Evolutionary conservation across 2,329 filamentous ascomycete genomes (phyloP), one percentile per base, ranked within the genome.

Genomic region (Pseudopithomyces maydicus): DNA sequence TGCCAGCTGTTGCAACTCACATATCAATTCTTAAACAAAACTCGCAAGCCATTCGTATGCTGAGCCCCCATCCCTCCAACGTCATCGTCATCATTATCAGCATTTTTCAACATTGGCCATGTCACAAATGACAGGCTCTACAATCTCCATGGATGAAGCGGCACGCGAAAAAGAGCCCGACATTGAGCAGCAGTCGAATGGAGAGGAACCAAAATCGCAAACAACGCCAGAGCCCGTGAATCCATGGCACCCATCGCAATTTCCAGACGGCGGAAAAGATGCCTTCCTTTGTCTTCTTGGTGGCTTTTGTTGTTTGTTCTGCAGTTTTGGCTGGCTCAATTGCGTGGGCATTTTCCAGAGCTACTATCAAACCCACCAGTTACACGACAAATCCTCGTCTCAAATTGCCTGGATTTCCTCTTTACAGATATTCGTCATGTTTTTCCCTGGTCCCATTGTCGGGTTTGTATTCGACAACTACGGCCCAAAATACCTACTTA

Each of bases 381-480:
- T 83, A 1, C 62, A 48, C 5, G 55, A 73, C 1, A 73, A 79
- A 44, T 73, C 75, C 1, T 58, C 78, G 0, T 76, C 73, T 6
- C 76, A 71, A 6, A 74, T 82, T 19, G 67, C 79, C 6, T 82
- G 80, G 80, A 82, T 81, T 14, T 68, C 78, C 1, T 79, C 79
- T 0, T 63, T 67, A 11, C 70, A 81, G 51, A 72, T 77, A 8
- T 81, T 80, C 58, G 71, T 81, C 63, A 80, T 88, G 78, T 58
- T 58, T 19, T 39, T 68, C 4, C 64, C 82, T 60, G 86, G 87
- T 0, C 85, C 86, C 0, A 64, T 90, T 7, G 81, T 87, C n/a
- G 88, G 88, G 1, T 84, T 83, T 39, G 45, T 88, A 0, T 89
- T 83, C 62, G 89, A 91, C 65, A 83, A 78, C 54, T 84, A 85